These are phyloP conservation scores for Pascua sp. DNA, from an alignment of 1,284 basidiomycete species.

Conservation along the genomic window DNA sequence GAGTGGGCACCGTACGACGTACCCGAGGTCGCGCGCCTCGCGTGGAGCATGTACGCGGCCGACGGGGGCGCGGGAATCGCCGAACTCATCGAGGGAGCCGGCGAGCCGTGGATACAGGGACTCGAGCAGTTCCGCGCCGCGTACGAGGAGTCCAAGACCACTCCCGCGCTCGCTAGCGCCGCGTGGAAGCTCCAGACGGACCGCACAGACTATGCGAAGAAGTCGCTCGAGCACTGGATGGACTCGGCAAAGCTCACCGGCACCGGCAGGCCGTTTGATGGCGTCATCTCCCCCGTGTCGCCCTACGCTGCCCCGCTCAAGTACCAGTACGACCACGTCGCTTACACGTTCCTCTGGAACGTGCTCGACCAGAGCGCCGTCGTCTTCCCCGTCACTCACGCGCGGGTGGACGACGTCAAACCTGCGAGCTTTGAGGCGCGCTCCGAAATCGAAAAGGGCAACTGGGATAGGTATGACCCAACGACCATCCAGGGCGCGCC, in stretches of 20 bases:
- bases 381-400: constrained; percentile 61
- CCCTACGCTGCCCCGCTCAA: constrained; percentile 10
- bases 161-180: constrained; percentile 3
- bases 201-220: constrained; percentile 9
- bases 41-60: constrained; percentile 2
- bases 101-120: constrained; percentile 17
- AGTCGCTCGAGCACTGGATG: constrained; percentile 8
- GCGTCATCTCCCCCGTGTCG: constrained; percentile 13
- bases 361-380: constrained; percentile 59
- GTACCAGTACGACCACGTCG: constrained; percentile 8
- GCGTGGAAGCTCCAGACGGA: constrained; percentile 17
- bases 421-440: constrained; percentile 53
- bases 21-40: neutral
- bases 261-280: constrained; percentile 17
- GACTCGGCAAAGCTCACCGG: constrained; percentile 1
- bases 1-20: constrained; percentile 35
- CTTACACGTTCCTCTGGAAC: constrained; percentile 19
- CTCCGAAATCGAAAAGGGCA: constrained; percentile 51
- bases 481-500: constrained; percentile 59
- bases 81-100: neutral
- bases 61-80: constrained; percentile 15
- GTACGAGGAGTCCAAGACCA: constrained; percentile 1
- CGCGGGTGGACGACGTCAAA: constrained; percentile 33
- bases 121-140: constrained; percentile 1
- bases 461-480: constrained; percentile 52